A percentile compares a stretch with the other conserved stretches of the same genome.
These are phyloP conservation scores for Ogataea naganishii DNA, from an alignment of 805 yeast genomes.

Conservation along the genomic window DNA sequence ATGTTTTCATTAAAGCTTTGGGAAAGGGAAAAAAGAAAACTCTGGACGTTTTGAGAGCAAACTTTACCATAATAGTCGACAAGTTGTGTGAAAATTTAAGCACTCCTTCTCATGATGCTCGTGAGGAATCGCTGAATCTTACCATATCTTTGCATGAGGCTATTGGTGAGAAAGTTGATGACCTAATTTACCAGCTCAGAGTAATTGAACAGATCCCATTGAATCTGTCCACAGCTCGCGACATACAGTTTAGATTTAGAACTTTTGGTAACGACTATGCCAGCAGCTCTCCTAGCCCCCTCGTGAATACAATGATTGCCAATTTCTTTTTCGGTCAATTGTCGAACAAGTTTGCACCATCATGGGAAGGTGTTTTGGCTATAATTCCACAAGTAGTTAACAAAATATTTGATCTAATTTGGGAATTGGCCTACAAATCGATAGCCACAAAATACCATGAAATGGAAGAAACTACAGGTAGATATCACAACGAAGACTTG, in stretches of 20 bases:
- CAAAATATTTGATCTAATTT: conserved; percentile 35
- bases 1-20: conserved; percentile 13
- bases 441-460: conserved; percentile 13
- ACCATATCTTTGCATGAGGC: conserved; percentile 36
- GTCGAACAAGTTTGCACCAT: conserved; percentile 70
- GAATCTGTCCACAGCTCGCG: conserved; percentile 63
- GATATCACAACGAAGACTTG: conserved; percentile 12
- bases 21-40: conserved; percentile 2
- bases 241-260: conserved; percentile 61
- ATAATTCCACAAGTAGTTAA: conserved; percentile 39
- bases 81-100: conserved; percentile 28
- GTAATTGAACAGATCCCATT: conserved; percentile 68
- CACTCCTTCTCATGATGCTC: conserved; percentile 40
- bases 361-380: conserved; percentile 72
- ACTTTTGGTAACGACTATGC: conserved; percentile 38
- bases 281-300: conserved; percentile 13
- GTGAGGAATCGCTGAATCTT: conserved; percentile 33
- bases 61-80: conserved; percentile 11
- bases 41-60: conserved; percentile 7
- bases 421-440: conserved; percentile 43
- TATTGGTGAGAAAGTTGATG: conserved; percentile 15
- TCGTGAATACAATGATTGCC: conserved; percentile 27
- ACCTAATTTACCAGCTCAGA: conserved; percentile 31
- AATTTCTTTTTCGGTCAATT: conserved; percentile 61
- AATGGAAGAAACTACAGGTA: conserved; percentile 5